Evolutionary conservation across 768 basidiomycete genomes (phyloP).

Genomic region (Podaxis sp.): DNA sequence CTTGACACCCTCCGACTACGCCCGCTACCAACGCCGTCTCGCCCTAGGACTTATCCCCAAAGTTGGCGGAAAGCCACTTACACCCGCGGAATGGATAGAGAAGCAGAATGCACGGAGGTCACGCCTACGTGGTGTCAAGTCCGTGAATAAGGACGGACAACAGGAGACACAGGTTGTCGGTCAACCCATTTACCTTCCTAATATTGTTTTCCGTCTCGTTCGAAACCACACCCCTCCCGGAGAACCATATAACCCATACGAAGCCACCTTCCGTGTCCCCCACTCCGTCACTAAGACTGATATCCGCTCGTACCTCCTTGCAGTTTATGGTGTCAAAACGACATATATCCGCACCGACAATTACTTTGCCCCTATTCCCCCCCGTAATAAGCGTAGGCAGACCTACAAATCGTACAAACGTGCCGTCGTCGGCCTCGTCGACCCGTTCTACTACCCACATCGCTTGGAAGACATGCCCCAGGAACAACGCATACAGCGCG

Average conservation of each 20-base stretch:
- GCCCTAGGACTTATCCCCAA: constrained; percentile 50
- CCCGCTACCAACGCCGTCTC: constrained; percentile 58
- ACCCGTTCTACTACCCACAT: constrained; percentile 93
- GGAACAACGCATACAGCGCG: constrained; percentile 52
- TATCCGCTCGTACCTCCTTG: constrained; percentile 78
- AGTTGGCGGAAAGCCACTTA: constrained; percentile 35
- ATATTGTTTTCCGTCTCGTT: constrained; percentile 78
- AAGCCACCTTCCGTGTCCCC: constrained; percentile 93
- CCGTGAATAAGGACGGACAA: constrained; percentile 37
- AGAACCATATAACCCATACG: constrained; percentile 88
- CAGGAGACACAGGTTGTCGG: constrained; percentile 63
- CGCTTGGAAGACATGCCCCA: constrained; percentile 74
- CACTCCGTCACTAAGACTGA: constrained; percentile 90
- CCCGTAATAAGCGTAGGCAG: constrained; percentile 30
- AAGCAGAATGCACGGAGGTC: constrained; percentile 56
- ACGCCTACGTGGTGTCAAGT: constrained; percentile 66
- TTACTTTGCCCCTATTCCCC: constrained; percentile 60
- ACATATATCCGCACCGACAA: constrained; percentile 97
- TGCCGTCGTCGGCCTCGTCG: constrained; percentile 86
- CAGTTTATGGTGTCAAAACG: constrained; percentile 85
- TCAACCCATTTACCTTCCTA: constrained; percentile 86
- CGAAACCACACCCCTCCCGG: constrained; percentile 78
- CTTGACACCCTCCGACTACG: constrained; percentile 64
- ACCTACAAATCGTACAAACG: constrained; percentile 77
- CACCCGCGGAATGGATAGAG: constrained; percentile 61